Base-by-base conservation (phyloP, 768 basidiomycete genomes). In the Xanthoconium stramineum region DNA sequence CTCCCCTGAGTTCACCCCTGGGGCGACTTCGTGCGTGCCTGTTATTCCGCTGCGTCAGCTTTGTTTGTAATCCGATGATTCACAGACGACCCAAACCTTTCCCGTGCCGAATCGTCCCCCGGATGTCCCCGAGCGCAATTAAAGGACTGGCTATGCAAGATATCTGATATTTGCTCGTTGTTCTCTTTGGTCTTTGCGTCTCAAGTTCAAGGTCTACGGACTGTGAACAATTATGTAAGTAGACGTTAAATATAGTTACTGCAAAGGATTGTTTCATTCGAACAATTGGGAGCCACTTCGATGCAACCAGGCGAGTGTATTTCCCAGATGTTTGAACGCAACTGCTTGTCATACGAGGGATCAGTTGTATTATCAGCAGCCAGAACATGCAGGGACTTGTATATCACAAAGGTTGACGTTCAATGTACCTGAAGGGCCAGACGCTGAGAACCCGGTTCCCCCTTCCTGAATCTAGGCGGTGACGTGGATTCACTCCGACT, bases 61-160 rank as follows among this genome's bases (percentile, higher is more conserved):
- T 28, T 39, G 6, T 29, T 48, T 28, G 14, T 47, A 20, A 60
- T 51, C 2, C 14, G 13, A 42, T 10, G 7, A 29, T 17, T 14
- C 14, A 48, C 37, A 72, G 70, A 35, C 69, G 56, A 48, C 66
- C 61, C 12, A 53, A 47, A 29, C 58, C 45, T 3, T 69, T 66
- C 39, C 69, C 61, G 3, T 66, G 69, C 47, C 51, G 54, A 35
- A 56, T 69, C 30, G 39, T 57, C 5, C 58, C 71, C 6, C 55
- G 69, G 15, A 43, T 36, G 42, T 53, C 65, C 37, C 43, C 47
- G 13, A 30, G 13, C 19, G 33, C 28, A 5, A 57, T 56, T 39
- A 60, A 55, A 43, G 58, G 40, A 40, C n/a, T 69, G 30, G 56
- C 39, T 47, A 38, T 39, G 43, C 60, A 51, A 47, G 44, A 38